A percentile compares a stretch with the other conserved stretches of the same genome.
Evolutionary conservation across 352 stramenopile genomes (phyloP).

Genomic region (Pythium chondricola): DNA sequence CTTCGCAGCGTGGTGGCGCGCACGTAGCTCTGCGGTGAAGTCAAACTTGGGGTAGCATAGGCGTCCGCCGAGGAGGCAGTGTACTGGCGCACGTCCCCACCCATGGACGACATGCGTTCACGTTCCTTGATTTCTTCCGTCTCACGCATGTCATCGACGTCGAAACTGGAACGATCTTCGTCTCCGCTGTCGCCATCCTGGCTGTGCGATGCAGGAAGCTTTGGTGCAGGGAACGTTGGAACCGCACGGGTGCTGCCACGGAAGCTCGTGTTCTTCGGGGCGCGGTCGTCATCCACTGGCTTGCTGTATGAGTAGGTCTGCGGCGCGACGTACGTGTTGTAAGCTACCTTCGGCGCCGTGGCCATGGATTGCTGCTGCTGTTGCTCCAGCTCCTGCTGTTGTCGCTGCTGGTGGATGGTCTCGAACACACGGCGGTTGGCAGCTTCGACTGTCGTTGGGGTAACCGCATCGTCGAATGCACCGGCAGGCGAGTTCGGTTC

Average conservation of each 20-base stretch:
- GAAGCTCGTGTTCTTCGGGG: constrained; percentile 7
- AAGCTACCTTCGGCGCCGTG: constrained; percentile 1
- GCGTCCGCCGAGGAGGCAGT: constrained; percentile 15
- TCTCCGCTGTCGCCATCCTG: constrained; percentile 29
- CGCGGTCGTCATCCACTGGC: constrained; percentile 4
- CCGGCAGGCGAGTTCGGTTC: constrained; percentile 12
- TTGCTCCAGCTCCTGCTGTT: not conserved
- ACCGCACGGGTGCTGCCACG: constrained; percentile 13
- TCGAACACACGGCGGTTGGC: constrained; percentile 4
- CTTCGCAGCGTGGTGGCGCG: constrained; percentile 60
- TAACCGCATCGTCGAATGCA: constrained; percentile 13
- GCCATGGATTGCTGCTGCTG: constrained; percentile 1
- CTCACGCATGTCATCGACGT: constrained; percentile 77
- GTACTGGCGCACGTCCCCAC: constrained; percentile 8
- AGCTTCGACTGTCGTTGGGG: constrained; percentile 1
- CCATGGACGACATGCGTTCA: constrained; percentile 28
- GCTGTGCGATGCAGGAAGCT: constrained; percentile 24
- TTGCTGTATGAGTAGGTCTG: constrained; percentile 19
- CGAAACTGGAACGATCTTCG: constrained; percentile 65
- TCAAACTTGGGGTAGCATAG: constrained; percentile 38
- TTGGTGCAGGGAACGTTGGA: constrained; percentile 31
- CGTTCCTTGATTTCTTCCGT: constrained; percentile 47
- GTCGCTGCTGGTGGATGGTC: constrained; percentile 1
- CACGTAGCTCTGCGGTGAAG: constrained; percentile 72
- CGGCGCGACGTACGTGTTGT: constrained; percentile 7